Conservation (phyloP, 1,284 basidiomycete species). For the Ceratobasidium sp. region DNA sequence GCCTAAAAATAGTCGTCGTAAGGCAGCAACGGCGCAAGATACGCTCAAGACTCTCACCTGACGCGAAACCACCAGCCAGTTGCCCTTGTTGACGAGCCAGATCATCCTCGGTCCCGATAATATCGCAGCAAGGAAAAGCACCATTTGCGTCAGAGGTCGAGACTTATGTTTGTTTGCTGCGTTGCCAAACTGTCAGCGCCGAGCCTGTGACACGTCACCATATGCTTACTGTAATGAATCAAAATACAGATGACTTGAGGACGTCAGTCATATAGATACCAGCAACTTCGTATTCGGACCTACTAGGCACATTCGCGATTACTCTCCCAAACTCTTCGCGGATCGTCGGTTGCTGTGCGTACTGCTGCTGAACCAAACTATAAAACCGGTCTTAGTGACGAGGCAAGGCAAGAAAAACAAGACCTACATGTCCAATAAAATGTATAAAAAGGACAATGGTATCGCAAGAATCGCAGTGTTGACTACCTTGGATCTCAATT, state of each 20-base stretch:
- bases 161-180: slow-evolving; percentile 35
- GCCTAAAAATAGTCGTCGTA: slow-evolving; percentile 5
- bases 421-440: slow-evolving; percentile 24
- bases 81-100: slow-evolving; percentile 35
- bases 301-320: slow-evolving; percentile 23
- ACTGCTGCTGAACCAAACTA: slow-evolving; percentile 32
- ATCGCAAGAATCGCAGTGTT: slow-evolving; percentile 33
- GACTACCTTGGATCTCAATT: neutral
- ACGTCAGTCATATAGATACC: neutral
- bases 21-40: neutral
- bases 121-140: slow-evolving; percentile 27
- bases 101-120: slow-evolving; percentile 29
- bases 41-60: slow-evolving; percentile 6
- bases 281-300: neutral
- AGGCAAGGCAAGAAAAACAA: neutral
- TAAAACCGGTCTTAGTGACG: neutral
- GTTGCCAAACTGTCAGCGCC: neutral
- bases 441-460: slow-evolving; percentile 18
- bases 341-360: slow-evolving; percentile 32
- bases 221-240: slow-evolving; percentile 27
- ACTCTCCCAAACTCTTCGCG: slow-evolving; percentile 21
- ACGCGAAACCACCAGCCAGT: slow-evolving; percentile 21
- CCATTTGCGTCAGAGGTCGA: slow-evolving; percentile 21
- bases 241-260: slow-evolving; percentile 1
- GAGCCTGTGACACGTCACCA: neutral